phyloP scores from a whole-genome alignment of 1,284 basidiomycete genomes.

The Pyrrhoderma noxium region DNA sequence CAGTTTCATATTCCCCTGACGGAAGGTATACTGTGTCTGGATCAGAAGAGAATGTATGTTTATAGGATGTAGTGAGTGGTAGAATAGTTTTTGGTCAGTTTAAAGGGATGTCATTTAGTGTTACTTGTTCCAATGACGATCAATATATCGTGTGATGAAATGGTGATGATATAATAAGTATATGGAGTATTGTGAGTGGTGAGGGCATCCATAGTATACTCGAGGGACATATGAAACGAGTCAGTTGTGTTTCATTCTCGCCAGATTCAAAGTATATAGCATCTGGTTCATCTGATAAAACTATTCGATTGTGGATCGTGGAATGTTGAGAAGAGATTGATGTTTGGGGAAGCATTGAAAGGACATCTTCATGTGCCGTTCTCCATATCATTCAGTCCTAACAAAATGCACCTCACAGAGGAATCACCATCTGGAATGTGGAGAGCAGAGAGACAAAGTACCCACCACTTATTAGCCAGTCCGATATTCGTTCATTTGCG shows the following conservation, averaged over 20 bases:
- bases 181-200: no score
- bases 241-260: no score
- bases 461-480: neutral
- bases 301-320: neutral
- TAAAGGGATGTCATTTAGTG: neutral
- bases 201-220: neutral
- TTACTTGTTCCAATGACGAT: constrained; percentile 2
- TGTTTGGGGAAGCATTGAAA: neutral
- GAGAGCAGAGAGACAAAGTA: neutral
- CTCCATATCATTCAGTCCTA: constrained; percentile 10
- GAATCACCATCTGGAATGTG: no score
- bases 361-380: neutral
- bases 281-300: neutral
- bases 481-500: neutral
- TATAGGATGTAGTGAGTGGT: neutral
- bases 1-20: neutral
- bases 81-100: no score
- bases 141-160: no score
- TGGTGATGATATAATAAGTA: no score
- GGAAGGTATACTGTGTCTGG: neutral
- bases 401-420: neutral
- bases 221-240: no score
- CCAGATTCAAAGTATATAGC: neutral
- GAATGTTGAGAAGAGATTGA: neutral
- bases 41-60: neutral